Evolutionary conservation across 2,329 filamentous ascomycete genomes (phyloP).

Genomic region (Penicillium sp.): DNA sequence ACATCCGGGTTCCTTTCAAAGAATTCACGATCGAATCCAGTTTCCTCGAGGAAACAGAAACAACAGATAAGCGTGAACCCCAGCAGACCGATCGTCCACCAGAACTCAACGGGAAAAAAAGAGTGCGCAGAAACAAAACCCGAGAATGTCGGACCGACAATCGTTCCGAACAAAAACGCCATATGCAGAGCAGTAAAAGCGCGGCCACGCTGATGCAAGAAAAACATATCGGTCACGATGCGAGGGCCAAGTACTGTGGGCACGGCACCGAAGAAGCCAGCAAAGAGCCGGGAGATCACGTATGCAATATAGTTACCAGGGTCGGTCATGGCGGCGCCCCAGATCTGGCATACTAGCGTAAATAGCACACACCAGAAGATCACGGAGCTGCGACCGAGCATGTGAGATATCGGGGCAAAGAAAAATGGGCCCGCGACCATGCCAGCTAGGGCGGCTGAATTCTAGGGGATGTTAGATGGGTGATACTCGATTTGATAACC

Average conservation of each 20-base stretch:
- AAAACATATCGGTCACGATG: slow-evolving; percentile 47
- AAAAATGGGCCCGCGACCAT: slow-evolving; percentile 42
- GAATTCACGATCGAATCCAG: slow-evolving; percentile 33
- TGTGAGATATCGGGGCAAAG: slow-evolving; percentile 39
- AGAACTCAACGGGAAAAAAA: slow-evolving; percentile 44
- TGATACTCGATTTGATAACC: background rate
- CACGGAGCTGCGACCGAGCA: slow-evolving; percentile 40
- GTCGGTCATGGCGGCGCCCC: slow-evolving; percentile 41
- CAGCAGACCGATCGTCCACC: slow-evolving; percentile 46
- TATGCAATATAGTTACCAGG: slow-evolving; percentile 38
- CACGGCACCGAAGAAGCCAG: slow-evolving; percentile 44
- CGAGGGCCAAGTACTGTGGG: slow-evolving; percentile 42
- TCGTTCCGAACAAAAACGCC: slow-evolving; percentile 39
- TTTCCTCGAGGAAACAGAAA: slow-evolving; percentile 45
- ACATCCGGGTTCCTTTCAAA: slow-evolving; percentile 19
- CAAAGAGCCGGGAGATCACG: slow-evolving; percentile 41
- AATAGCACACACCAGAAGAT: slow-evolving; percentile 44
- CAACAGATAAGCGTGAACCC: slow-evolving; percentile 37
- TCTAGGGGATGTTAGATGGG: slow-evolving; percentile 24
- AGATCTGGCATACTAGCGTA: slow-evolving; percentile 39
- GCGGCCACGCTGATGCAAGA: slow-evolving; percentile 45
- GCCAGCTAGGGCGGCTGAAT: slow-evolving; percentile 42
- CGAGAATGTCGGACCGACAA: slow-evolving; percentile 41
- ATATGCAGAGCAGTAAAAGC: slow-evolving; percentile 42
- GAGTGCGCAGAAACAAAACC: slow-evolving; percentile 41